These are phyloP conservation scores for Saccharomyces hybrid DNA, from an alignment of 1,139 yeast genomes.

Conservation along the genomic window DNA sequence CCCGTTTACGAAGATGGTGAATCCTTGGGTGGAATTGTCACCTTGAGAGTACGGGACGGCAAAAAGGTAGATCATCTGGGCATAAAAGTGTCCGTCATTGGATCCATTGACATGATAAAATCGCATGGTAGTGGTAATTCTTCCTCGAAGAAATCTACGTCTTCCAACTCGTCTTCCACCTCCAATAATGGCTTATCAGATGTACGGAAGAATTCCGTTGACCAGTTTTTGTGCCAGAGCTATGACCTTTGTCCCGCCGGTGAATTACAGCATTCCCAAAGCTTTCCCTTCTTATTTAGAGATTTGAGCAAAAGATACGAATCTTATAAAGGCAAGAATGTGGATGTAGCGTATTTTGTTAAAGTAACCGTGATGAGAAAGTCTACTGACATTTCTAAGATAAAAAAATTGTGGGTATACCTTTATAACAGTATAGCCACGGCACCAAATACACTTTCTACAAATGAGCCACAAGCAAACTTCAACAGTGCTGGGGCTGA, in stretches of 20 bases:
- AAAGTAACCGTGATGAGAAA: slow-evolving; percentile 81
- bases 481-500: slow-evolving; percentile 3
- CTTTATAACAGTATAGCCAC: slow-evolving; percentile 35
- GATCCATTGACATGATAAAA: slow-evolving; percentile 63
- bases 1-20: slow-evolving; percentile 92
- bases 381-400: slow-evolving; percentile 68
- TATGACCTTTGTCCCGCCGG: slow-evolving; percentile 93
- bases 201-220: slow-evolving; percentile 36
- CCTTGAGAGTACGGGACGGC: slow-evolving; percentile 83
- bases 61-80: slow-evolving; percentile 86
- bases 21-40: slow-evolving; percentile 76
- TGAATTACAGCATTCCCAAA: slow-evolving; percentile 75
- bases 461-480: slow-evolving; percentile 20
- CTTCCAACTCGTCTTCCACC: slow-evolving; percentile 22
- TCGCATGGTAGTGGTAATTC: slow-evolving; percentile 13
- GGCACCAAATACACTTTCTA: slow-evolving; percentile 12
- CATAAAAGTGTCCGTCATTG: slow-evolving; percentile 78
- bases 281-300: slow-evolving; percentile 77
- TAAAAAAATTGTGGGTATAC: slow-evolving; percentile 81
- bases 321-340: slow-evolving; percentile 83
- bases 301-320: slow-evolving; percentile 93
- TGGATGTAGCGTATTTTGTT: slow-evolving; percentile 69
- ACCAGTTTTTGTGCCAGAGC: slow-evolving; percentile 79
- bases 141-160: slow-evolving; percentile 30
- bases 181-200: slow-evolving; percentile 27